phyloP scores from a whole-genome alignment of 306 rosid species.

The Prunus davidiana region DNA sequence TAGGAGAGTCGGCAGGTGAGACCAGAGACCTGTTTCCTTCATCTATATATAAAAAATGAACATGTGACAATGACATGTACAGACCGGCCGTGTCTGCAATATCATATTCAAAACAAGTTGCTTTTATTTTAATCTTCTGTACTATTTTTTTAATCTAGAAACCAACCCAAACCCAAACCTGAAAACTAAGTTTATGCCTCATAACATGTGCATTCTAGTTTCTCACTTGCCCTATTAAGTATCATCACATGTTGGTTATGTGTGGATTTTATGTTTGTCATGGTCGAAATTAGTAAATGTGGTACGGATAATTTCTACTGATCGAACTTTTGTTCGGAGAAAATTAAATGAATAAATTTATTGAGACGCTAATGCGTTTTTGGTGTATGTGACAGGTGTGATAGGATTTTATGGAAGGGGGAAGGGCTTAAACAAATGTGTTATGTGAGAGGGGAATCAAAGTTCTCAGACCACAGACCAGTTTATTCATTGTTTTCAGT shows the following conservation, averaged over 20 bases:
- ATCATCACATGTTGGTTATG: no score
- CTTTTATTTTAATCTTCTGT: background rate
- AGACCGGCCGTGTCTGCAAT: background rate
- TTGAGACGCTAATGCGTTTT: background rate
- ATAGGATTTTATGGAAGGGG: slow-evolving; percentile 92
- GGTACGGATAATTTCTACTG: background rate
- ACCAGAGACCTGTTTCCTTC: background rate
- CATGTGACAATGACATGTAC: slow-evolving; percentile 1
- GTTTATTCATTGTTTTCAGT: slow-evolving; percentile 66
- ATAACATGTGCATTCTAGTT: background rate
- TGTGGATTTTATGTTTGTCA: background rate
- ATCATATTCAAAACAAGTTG: slow-evolving; percentile 15
- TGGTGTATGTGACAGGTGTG: slow-evolving; percentile 59
- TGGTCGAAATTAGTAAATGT: background rate
- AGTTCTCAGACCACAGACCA: slow-evolving; percentile 94
- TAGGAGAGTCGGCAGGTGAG: slow-evolving; percentile 2
- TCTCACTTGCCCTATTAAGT: background rate
- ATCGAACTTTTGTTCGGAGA: background rate
- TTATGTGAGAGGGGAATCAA: slow-evolving; percentile 82
- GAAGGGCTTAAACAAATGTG: slow-evolving; percentile 67
- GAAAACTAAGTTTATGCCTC: background rate
- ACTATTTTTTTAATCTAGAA: no score
- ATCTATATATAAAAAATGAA: background rate
- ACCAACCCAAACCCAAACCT: no score
- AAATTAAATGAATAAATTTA: background rate